Evolutionary conservation across 108 stramenopile species (phyloP).

Genomic region (Heterococcus sp.): DNA sequence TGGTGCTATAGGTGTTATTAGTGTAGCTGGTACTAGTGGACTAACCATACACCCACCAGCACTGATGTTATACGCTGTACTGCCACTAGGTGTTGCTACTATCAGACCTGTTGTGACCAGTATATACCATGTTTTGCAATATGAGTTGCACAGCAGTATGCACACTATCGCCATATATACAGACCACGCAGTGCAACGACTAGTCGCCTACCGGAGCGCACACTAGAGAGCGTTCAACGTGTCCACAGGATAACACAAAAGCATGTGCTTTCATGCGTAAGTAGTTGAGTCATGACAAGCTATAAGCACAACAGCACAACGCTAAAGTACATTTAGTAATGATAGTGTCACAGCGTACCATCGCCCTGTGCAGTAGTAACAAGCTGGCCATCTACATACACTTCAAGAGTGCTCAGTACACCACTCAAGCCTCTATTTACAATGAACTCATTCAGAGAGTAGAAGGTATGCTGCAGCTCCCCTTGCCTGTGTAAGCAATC

Average conservation of each 20-base stretch:
- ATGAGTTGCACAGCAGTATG: not conserved
- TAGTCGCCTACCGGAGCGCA: too few species aligned
- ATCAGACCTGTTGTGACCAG: constrained; percentile 19
- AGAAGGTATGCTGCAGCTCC: constrained; percentile 52
- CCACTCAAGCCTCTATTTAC: constrained; percentile 84
- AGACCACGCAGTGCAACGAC: too few species aligned
- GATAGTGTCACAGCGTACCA: constrained; percentile 83
- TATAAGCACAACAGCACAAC: too few species aligned
- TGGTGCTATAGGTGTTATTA: constrained; percentile 91
- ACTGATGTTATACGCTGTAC: constrained; percentile 89
- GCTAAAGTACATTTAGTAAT: too few species aligned
- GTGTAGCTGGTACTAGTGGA: constrained; percentile 84
- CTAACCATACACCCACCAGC: constrained; percentile 93
- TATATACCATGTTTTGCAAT: constrained; percentile 11
- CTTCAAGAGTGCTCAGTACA: constrained; percentile 82
- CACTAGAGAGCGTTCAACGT: too few species aligned
- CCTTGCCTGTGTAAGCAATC: constrained; percentile 4
- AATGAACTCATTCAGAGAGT: constrained; percentile 90
- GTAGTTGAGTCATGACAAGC: too few species aligned
- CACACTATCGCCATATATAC: too few species aligned
- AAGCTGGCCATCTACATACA: constrained; percentile 82
- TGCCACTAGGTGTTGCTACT: constrained; percentile 74
- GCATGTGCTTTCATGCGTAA: too few species aligned
- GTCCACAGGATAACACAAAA: too few species aligned
- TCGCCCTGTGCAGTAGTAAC: constrained; percentile 93